Percentiles rank a stretch among this genome's conserved stretches.
These are phyloP conservation scores for Trametes maxima DNA, from an alignment of 768 basidiomycete species.

Conservation along the genomic window DNA sequence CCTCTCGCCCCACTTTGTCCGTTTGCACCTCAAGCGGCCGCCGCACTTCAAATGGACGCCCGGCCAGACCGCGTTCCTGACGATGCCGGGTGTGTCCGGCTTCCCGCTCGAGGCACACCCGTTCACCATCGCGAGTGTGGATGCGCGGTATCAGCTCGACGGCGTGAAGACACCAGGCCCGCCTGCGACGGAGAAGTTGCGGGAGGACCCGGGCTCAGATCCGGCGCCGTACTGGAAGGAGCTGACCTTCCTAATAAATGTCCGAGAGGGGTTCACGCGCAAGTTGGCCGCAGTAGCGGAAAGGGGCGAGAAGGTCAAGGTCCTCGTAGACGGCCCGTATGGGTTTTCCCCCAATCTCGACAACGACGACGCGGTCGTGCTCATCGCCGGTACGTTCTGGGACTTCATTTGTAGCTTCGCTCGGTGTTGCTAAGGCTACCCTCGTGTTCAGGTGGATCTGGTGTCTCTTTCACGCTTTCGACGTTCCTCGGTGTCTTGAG, in stretches of 20 bases:
- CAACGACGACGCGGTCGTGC: conserved; percentile 47
- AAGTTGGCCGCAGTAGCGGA: conserved; percentile 41
- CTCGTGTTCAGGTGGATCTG: conserved; percentile 46
- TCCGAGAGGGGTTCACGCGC: conserved; percentile 61
- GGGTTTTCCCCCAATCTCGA: conserved; percentile 45
- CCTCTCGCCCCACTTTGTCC: conserved; percentile 49
- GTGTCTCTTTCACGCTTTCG: conserved; percentile 50
- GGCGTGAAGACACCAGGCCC: background rate
- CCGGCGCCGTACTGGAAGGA: conserved; percentile 36
- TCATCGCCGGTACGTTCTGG: conserved; percentile 48
- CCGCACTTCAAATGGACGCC: conserved; percentile 53
- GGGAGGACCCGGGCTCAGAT: conserved; percentile 14
- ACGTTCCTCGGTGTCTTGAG: conserved; percentile 47
- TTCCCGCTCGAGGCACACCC: conserved; percentile 59
- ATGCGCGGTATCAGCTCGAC: conserved; percentile 13
- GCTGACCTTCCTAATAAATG: conserved; percentile 60
- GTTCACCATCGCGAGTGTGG: conserved; percentile 52
- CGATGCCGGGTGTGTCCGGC: conserved; percentile 47
- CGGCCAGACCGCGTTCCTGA: conserved; percentile 57
- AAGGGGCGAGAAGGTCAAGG: conserved; percentile 38
- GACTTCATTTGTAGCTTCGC: background rate
- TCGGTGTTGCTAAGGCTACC: background rate
- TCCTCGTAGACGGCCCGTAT: conserved; percentile 65
- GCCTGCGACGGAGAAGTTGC: background rate
- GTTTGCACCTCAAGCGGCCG: conserved; percentile 47